Evolutionary conservation across 371 early-diverging fungal species (phyloP).

Genomic region (Syncephalastrum monosporum): DNA sequence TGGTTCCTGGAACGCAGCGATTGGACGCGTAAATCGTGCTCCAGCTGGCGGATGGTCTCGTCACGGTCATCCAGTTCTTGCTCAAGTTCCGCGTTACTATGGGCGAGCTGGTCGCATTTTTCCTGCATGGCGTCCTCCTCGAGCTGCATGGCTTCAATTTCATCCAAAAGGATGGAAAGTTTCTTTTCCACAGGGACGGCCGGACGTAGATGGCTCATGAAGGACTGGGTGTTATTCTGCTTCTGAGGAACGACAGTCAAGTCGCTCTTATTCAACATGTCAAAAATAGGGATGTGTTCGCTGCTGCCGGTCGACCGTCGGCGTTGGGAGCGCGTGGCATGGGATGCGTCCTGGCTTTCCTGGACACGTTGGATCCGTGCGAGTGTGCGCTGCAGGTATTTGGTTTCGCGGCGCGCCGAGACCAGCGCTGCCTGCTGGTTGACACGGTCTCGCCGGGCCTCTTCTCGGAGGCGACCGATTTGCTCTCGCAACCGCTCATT

Average conservation of each 20-base stretch:
- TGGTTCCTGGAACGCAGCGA: no score
- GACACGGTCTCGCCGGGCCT: conserved; percentile 2
- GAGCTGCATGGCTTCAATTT: conserved; percentile 13
- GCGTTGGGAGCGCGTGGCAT: not conserved
- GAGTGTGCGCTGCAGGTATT: conserved; percentile 6
- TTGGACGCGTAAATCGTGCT: conserved; percentile 10
- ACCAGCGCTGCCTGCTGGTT: not conserved
- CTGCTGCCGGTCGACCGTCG: conserved; percentile 9
- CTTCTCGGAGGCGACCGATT: conserved; percentile 5
- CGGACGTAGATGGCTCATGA: not conserved
- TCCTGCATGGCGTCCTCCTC: conserved; percentile 8
- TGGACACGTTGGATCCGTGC: not conserved
- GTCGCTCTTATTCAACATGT: not conserved
- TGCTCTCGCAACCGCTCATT: conserved; percentile 4
- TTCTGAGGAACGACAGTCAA: no score
- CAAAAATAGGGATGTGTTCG: not conserved
- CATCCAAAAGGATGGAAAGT: conserved; percentile 14
- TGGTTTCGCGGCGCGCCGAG: conserved; percentile 1
- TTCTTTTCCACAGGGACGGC: conserved; percentile 11
- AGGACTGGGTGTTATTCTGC: no score
- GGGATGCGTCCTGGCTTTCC: not conserved
- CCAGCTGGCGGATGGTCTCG: conserved; percentile 11
- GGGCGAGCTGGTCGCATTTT: not conserved
- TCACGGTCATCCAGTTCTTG: conserved; percentile 5
- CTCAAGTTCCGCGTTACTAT: conserved; percentile 8